Evolutionary conservation across 805 yeast species (phyloP), one percentile per base, ranked within the genome.

Genomic region (Clavispora carvajalis): DNA sequence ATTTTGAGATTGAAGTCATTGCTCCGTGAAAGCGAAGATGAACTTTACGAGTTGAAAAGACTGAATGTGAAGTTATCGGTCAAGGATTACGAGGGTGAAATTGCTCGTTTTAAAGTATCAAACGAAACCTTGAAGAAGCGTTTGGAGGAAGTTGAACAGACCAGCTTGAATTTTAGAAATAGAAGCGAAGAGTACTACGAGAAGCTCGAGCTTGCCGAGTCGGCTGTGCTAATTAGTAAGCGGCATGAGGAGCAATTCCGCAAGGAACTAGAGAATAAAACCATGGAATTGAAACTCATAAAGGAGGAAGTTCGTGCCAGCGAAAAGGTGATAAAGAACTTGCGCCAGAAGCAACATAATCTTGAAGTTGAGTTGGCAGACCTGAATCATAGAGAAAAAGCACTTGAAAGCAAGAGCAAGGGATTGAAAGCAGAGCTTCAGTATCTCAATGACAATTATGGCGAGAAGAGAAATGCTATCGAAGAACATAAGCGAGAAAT

Each of bases 161-260:
- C 31, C 22, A 16, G 33, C 13, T 62, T 87, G 22, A 70, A 74
- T 28, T 88, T 85, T 60, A 82, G 80, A 54, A 61, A 69, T 13
- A 74, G 95, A 45, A 79, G 95, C 24, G 90, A 85, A 25, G 84
- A 81, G 45, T 84, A 86, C 56, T 78, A 74, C 50, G 69, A 71
- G 42, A 85, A 85, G 52, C 67, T 89, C 19, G 95, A 88, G 52
- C 74, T 77, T 37, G 90, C 93, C 2, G 96, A 90, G 55, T 71
- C 80, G 36, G 84, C 86, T 5, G 77, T 84, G 2, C 68, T 74
- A 38, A 73, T 79, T 34, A 78, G 87, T 7, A 71, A 76, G 48
- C 67, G 85, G 50, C 77, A 80, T 10, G 90, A 83, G 16, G 67
- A 73, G 36, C 73, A 73, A 37, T 63, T 71, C 11, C 74, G 76